Percentiles rank a stretch among this genome's conserved stretches.
phyloP scores from a whole-genome alignment of 2,329 filamentous ascomycete species.

The Orbilia javanica region DNA sequence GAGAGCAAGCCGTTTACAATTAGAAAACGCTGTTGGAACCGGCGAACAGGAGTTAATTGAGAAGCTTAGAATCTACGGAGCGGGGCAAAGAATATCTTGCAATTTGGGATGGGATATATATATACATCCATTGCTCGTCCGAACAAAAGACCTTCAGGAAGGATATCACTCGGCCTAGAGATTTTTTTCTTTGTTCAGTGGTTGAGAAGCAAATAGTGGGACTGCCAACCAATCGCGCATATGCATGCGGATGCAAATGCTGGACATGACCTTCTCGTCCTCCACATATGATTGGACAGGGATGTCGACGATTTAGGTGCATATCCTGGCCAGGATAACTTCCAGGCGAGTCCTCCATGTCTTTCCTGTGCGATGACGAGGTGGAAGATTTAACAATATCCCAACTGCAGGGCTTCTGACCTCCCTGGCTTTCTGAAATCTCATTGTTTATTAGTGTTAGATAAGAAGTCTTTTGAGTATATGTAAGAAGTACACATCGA shows the following conservation, averaged over 20 bases:
- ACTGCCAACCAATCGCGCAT: conserved; percentile 22
- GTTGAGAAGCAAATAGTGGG: background rate
- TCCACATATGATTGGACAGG: background rate
- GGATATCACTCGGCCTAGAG: background rate
- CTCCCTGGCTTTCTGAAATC: background rate
- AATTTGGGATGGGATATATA: background rate
- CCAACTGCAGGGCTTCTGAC: background rate
- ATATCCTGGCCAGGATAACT: conserved; percentile 1
- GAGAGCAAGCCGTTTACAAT: background rate
- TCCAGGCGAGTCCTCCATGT: background rate
- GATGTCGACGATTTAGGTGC: background rate
- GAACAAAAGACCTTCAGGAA: background rate
- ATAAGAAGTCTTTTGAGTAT: background rate
- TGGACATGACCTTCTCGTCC: conserved; percentile 8
- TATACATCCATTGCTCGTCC: no score
- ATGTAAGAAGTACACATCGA: no score
- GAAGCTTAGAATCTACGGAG: background rate
- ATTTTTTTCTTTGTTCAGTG: background rate
- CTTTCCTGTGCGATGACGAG: conserved; percentile 4
- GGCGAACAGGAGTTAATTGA: background rate
- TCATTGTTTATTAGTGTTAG: background rate
- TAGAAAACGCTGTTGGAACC: background rate
- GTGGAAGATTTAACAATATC: background rate
- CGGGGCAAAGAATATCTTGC: background rate
- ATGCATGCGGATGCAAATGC: conserved; percentile 7